phyloP scores from a whole-genome alignment of 1,139 yeast species.

The Yamadazyma kanchanaburiensis region DNA sequence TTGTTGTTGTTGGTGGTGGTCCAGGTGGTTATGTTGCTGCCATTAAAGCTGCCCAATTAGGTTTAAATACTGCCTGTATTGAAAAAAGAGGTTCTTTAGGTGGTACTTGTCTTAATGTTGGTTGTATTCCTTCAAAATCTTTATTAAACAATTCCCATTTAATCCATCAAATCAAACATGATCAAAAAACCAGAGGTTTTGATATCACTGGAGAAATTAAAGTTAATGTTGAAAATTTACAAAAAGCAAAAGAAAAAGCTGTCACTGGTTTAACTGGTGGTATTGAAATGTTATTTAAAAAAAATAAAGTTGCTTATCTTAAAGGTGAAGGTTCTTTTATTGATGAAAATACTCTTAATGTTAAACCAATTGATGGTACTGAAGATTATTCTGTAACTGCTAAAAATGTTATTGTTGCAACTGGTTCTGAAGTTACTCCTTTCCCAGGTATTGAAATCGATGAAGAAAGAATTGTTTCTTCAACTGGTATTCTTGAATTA shows the following conservation, averaged over 20 bases:
- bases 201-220: slow-evolving; percentile 71
- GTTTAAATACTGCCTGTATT: slow-evolving; percentile 90
- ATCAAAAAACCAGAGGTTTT: slow-evolving; percentile 85
- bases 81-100: slow-evolving; percentile 96
- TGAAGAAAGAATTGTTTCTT: slow-evolving; percentile 94
- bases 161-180: slow-evolving; percentile 85
- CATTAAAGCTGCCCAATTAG: slow-evolving; percentile 96
- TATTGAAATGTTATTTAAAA: slow-evolving; percentile 90
- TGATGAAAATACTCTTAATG: slow-evolving; percentile 73
- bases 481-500: slow-evolving; percentile 87
- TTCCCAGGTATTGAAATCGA: slow-evolving; percentile 98
- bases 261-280: slow-evolving; percentile 91
- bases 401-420: slow-evolving; percentile 89
- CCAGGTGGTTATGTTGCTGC: slow-evolving; percentile 99
- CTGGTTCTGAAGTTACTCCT: slow-evolving; percentile 98
- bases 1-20: slow-evolving; percentile 97
- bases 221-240: slow-evolving; percentile 74
- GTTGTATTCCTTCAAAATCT: slow-evolving; percentile 98
- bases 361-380: slow-evolving; percentile 84
- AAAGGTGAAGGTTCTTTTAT: slow-evolving; percentile 91
- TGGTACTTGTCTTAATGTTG: slow-evolving; percentile 97
- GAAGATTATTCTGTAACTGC: slow-evolving; percentile 65
- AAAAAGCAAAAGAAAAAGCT: slow-evolving; percentile 88
- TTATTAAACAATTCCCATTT: slow-evolving; percentile 90
- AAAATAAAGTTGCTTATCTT: slow-evolving; percentile 90